These are phyloP conservation scores for Xylaria arbuscula DNA, from an alignment of 2,329 filamentous ascomycete species.

Conservation along the genomic window DNA sequence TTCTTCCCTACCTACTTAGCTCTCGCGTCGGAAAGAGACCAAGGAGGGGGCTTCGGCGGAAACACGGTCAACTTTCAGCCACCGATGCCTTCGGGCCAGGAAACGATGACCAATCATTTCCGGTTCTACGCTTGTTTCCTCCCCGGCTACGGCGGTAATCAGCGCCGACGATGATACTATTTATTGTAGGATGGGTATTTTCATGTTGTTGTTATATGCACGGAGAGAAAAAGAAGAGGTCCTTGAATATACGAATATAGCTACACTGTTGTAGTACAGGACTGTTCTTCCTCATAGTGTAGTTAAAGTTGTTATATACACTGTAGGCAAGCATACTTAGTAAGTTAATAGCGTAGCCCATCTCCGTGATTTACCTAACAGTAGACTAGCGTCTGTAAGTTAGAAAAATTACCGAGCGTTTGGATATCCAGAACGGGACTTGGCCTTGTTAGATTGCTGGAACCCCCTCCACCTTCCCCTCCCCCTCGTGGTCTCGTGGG, in stretches of 20 bases:
- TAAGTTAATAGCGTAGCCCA: background rate
- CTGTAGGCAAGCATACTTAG: background rate
- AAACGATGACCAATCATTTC: conserved; percentile 8
- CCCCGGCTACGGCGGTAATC: conserved; percentile 13
- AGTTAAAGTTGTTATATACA: background rate
- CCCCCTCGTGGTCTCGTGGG: conserved; percentile 27
- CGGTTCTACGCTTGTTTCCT: conserved; percentile 1
- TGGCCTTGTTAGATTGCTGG: conserved; percentile 7
- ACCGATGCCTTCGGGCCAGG: conserved; percentile 17
- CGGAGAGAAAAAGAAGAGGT: background rate
- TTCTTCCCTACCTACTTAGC: background rate
- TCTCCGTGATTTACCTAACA: background rate
- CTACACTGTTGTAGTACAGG: no score
- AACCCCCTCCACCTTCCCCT: background rate
- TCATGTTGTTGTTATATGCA: background rate
- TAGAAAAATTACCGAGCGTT: conserved; percentile 28
- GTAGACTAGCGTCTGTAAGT: background rate
- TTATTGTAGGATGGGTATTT: background rate
- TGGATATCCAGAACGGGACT: conserved; percentile 31
- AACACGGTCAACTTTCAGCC: conserved; percentile 28
- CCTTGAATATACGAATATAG: background rate
- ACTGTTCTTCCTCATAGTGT: background rate
- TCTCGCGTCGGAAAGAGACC: conserved; percentile 26
- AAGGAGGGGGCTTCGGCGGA: conserved; percentile 30
- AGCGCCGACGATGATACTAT: background rate